These are phyloP conservation scores for Podospora tetraspora DNA, from an alignment of 495 filamentous ascomycete species.

Conservation along the genomic window DNA sequence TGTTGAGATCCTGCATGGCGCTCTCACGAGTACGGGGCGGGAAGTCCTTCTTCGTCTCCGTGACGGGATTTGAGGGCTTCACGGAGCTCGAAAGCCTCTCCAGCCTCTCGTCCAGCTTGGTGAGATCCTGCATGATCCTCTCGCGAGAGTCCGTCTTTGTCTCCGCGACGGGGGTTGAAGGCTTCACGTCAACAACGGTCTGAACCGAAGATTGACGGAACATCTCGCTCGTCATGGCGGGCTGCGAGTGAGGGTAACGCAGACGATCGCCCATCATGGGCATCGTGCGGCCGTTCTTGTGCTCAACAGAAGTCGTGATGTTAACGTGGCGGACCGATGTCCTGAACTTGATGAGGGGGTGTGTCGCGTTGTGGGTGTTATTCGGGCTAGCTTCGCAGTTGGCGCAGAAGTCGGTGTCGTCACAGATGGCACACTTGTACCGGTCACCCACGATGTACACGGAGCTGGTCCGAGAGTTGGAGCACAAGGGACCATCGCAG, in stretches of 20 bases:
- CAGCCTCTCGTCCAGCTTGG: not conserved
- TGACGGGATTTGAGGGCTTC: conserved; percentile 45
- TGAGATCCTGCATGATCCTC: conserved; percentile 16
- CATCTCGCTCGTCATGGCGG: conserved; percentile 27
- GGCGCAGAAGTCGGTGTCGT: conserved; percentile 94
- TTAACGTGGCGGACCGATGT: conserved; percentile 84
- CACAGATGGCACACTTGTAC: conserved; percentile 97
- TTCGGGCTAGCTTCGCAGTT: conserved; percentile 83
- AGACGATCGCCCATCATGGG: conserved; percentile 63
- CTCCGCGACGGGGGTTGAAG: conserved; percentile 33
- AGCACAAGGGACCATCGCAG: conserved; percentile 93
- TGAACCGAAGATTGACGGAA: conserved; percentile 61
- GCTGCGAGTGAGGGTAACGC: conserved; percentile 23
- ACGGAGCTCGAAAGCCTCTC: conserved; percentile 25
- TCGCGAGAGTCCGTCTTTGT: conserved; percentile 26
- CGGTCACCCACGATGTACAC: conserved; percentile 77
- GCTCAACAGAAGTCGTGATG: conserved; percentile 77
- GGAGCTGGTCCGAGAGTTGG: conserved; percentile 41
- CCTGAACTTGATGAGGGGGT: conserved; percentile 96
- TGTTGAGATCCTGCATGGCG: not conserved
- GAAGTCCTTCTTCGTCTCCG: conserved; percentile 24
- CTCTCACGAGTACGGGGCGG: conserved; percentile 25
- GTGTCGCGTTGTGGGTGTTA: conserved; percentile 85
- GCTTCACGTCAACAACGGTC: conserved; percentile 68
- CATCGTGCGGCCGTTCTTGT: conserved; percentile 55